Evolutionary conservation across 1,284 basidiomycete genomes (phyloP), one percentile per base, ranked within the genome.

Genomic region (Apiotrichum gamsii): DNA sequence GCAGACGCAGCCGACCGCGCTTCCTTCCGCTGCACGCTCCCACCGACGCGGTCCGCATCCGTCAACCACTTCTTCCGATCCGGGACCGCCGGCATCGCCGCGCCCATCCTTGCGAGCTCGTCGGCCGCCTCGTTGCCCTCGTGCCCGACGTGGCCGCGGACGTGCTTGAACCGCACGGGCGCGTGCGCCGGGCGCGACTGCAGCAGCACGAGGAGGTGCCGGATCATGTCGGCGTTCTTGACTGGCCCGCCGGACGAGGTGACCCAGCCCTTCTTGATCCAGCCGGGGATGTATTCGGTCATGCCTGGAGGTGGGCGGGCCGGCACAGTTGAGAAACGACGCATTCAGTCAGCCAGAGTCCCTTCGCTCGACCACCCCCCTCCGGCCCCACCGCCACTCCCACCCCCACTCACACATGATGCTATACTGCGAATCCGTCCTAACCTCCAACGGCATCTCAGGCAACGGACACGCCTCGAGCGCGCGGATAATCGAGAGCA

Each of bases 341-440:
- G 41, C 28, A 4, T 11, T 28, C 20, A 3, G 19, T 30, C 4
- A 3, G n/a, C n/a, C n/a, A n/a, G n/a, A n/a, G n/a, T n/a, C n/a
- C n/a, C n/a, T n/a, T n/a, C n/a, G n/a, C n/a, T n/a, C n/a, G n/a
- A n/a, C n/a, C n/a, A n/a, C n/a, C n/a, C n/a, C n/a, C n/a, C n/a
- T n/a, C n/a, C n/a, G 31, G 3, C 31, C 18, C 14, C n/a, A n/a
- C n/a, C n/a, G n/a, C n/a, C n/a, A n/a, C n/a, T n/a, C 8, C 10
- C 14, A 57, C 36, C 36, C 6, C 13, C 21, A 33, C 67, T 36
- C 30, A 72, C 70, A 67, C 14, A 54, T 52, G 49, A 74, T 74
- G 3, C 69, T 65, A 47, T 74, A 74, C 49, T 69, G 62, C 21
- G 68, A 70, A 49, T 74, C 72, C 31, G 71, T 72, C 14, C 72